A percentile compares a stretch with the other conserved stretches of the same genome.
phyloP scores from a whole-genome alignment of 1,139 yeast genomes.

The Arxiozyma telluris region DNA sequence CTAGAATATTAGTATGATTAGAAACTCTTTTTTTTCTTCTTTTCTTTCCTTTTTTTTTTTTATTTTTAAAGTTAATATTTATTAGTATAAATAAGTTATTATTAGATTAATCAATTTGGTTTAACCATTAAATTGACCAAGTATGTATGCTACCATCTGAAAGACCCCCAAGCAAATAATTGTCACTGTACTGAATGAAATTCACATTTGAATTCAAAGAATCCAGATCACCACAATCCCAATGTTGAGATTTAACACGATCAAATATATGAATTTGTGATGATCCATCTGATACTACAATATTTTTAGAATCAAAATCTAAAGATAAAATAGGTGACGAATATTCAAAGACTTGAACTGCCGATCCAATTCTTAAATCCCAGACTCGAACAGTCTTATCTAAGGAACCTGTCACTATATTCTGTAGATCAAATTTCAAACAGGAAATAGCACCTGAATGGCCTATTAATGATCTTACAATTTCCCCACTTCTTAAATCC shows the following conservation, averaged over 20 bases:
- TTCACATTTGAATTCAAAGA: conserved; percentile 30
- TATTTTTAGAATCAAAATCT: conserved; percentile 47
- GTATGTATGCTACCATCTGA: conserved; percentile 47
- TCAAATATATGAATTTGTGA: conserved; percentile 46
- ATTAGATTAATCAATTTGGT: too few relatives aligned
- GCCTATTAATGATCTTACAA: conserved; percentile 55
- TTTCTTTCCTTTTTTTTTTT: too few relatives aligned
- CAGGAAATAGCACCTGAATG: conserved; percentile 65
- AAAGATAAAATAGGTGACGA: conserved; percentile 43
- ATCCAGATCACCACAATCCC: conserved; percentile 41
- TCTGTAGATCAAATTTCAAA: conserved; percentile 57
- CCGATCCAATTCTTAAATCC: conserved; percentile 63
- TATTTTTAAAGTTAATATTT: too few relatives aligned
- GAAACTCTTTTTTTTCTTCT: too few relatives aligned
- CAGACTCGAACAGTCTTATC: conserved; percentile 62
- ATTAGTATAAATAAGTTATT: background rate
- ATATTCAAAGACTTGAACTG: conserved; percentile 52
- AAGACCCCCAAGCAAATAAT: conserved; percentile 56
- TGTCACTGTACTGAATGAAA: conserved; percentile 44
- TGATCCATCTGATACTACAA: conserved; percentile 41
- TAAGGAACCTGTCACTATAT: conserved; percentile 54
- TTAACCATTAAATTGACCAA: conserved; percentile 39
- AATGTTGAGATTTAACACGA: conserved; percentile 42
- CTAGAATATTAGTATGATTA: background rate
- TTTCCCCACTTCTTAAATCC: conserved; percentile 66